phyloP scores from a whole-genome alignment of 208 protist species.

The Leishmania tropica region DNA sequence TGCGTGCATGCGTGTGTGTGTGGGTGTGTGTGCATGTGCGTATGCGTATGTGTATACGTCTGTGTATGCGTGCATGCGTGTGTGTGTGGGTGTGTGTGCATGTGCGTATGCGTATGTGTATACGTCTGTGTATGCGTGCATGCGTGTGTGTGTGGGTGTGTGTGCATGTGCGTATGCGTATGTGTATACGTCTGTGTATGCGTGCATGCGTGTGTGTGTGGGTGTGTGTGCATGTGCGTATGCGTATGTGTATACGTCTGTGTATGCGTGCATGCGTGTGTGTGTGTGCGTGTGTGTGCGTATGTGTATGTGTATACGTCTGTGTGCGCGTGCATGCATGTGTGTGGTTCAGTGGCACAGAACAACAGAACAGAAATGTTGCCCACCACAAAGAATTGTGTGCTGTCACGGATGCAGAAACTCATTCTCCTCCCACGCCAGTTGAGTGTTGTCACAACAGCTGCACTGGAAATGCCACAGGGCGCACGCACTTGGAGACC shows the following conservation, averaged over 20 bases:
- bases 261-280: not conserved
- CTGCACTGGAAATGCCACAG: not conserved
- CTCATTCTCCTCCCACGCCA: not conserved
- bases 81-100: too few species aligned
- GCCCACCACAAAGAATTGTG: not conserved
- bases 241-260: slow-evolving; percentile 1
- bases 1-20: not conserved
- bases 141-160: not conserved
- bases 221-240: too few species aligned
- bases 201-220: not conserved
- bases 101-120: slow-evolving; percentile 5
- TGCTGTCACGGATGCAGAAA: not conserved
- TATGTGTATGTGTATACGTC: slow-evolving; percentile 7
- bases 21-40: too few species aligned
- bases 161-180: slow-evolving; percentile 3
- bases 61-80: not conserved
- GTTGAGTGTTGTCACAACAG: not conserved
- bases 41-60: slow-evolving; percentile 5
- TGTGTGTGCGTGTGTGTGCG: not conserved
- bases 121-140: not conserved
- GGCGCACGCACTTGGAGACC: not conserved
- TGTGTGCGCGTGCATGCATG: not conserved
- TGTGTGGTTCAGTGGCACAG: not conserved
- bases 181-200: not conserved
- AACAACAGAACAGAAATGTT: not conserved